Evolutionary conservation across 495 filamentous ascomycete genomes (phyloP).

Genomic region (Parmelia sp.): DNA sequence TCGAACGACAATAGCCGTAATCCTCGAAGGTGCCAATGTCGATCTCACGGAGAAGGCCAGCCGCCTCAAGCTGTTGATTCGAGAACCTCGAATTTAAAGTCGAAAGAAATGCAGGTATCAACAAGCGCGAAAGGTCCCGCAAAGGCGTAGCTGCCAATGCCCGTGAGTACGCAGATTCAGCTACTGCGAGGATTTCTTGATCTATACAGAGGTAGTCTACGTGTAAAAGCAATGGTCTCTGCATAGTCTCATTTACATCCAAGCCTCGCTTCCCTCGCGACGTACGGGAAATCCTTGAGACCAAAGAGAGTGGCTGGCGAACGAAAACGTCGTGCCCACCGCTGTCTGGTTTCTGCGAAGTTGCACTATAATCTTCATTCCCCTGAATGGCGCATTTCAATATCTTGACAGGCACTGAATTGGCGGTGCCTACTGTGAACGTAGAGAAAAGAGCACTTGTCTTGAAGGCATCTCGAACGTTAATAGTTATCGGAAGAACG

Average conservation of each 20-base stretch:
- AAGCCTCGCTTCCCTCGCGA: slow-evolving; percentile 11
- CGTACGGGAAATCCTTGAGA: slow-evolving; percentile 62
- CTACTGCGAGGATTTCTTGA: slow-evolving; percentile 47
- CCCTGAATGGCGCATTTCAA: slow-evolving; percentile 61
- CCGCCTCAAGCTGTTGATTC: slow-evolving; percentile 50
- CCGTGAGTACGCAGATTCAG: slow-evolving; percentile 38
- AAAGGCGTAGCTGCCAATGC: slow-evolving; percentile 42
- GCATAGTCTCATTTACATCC: slow-evolving; percentile 25
- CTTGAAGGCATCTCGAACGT: slow-evolving; percentile 95
- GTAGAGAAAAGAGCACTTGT: slow-evolving; percentile 72
- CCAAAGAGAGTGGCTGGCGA: slow-evolving; percentile 72
- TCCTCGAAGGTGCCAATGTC: slow-evolving; percentile 36
- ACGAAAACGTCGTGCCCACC: slow-evolving; percentile 63
- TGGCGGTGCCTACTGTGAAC: slow-evolving; percentile 81
- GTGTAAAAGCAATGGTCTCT: slow-evolving; percentile 51
- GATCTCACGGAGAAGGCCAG: slow-evolving; percentile 43
- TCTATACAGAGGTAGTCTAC: slow-evolving; percentile 74
- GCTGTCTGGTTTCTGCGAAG: slow-evolving; percentile 48
- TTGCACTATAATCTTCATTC: slow-evolving; percentile 62
- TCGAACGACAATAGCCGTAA: slow-evolving; percentile 36
- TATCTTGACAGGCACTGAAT: slow-evolving; percentile 64
- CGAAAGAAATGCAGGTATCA: slow-evolving; percentile 46
- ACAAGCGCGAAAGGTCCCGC: slow-evolving; percentile 39
- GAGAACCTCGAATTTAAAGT: slow-evolving; percentile 48
- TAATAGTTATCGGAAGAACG: slow-evolving; percentile 78